Evolutionary conservation across 805 yeast genomes (phyloP).

Genomic region (Helenozyma rhizophorensis): DNA sequence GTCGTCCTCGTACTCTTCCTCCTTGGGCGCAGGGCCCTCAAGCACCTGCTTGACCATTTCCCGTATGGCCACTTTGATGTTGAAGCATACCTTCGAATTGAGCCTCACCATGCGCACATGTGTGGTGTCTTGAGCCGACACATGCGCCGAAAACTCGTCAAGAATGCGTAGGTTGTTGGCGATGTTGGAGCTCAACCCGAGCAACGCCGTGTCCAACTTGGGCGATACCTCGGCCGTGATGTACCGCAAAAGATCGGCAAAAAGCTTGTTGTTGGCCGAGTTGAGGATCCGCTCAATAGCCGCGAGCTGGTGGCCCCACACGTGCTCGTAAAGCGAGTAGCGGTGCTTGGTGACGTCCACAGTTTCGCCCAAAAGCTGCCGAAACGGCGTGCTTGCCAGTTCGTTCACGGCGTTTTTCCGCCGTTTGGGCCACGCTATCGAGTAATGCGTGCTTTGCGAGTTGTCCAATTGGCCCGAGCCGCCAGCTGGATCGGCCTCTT

Average conservation of each 20-base stretch:
- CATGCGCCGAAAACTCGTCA: conserved; percentile 27
- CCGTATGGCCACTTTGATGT: conserved; percentile 29
- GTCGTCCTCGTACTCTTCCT: conserved; percentile 10
- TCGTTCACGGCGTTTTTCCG: not conserved
- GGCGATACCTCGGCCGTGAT: conserved; percentile 12
- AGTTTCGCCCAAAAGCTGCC: conserved; percentile 20
- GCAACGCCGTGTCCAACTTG: conserved; percentile 29
- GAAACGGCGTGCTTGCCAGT: conserved; percentile 18
- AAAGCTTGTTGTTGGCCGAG: conserved; percentile 29
- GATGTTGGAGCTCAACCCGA: conserved; percentile 36
- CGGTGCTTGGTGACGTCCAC: conserved; percentile 18
- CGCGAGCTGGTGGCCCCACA: conserved; percentile 26
- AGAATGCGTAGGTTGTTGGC: conserved; percentile 38
- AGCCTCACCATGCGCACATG: conserved; percentile 22
- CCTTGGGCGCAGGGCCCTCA: conserved; percentile 5
- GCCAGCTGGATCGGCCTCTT: too few relatives aligned
- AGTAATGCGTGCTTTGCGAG: conserved; percentile 32
- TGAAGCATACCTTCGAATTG: conserved; percentile 29
- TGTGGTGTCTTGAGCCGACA: conserved; percentile 9
- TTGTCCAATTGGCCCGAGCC: conserved; percentile 1
- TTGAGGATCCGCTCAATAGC: conserved; percentile 27
- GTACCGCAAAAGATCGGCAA: conserved; percentile 22
- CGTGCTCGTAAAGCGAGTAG: conserved; percentile 19
- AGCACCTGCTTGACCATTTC: conserved; percentile 31
- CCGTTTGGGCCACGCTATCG: conserved; percentile 10